Base-by-base conservation (phyloP, 805 yeast species). In the Candida stauntonica region DNA sequence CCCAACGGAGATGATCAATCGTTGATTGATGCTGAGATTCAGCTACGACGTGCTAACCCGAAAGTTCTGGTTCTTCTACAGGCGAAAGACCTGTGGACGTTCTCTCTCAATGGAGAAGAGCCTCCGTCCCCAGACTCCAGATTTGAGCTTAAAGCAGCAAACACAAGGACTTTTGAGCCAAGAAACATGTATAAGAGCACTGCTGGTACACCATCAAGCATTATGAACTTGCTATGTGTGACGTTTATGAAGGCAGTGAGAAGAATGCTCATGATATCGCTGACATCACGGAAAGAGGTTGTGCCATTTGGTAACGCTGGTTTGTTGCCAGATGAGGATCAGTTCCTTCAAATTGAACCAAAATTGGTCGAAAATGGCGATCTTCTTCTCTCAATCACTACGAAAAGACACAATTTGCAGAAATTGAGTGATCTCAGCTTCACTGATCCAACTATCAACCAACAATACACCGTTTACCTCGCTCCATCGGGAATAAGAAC, bases 401-500 rank as follows among this genome's bases (percentile, higher is more conserved):
- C 60, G 5, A 64, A 55, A 39, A 39, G 56, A 7, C 53, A 63
- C 19, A 54, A 50, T 2, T 45, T 75, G 24, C 43, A 57, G 0
- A 65, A 60, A 28, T 44, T 74, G 17, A 55, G 64, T 0, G 33
- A 45, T 5, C 29, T 50, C 2, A 13, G 37, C 5, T 13, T n/a
- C 14, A 11, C 55, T 2, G 43, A 45, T 19, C 31, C 19, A 5
- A 36, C 37, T 4, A 17, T 54, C 34, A 55, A 63, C 38, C 46
- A 48, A 16, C 54, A 54, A 7, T 61, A 61, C 50, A 75, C 72
- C 1, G 44, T 75, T 2, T 75, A 75, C 44, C 43, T 77, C 21
- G 73, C 73, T 14, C 82, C 82, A 1, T 71, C 79, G 8, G 81
- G 79, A 2, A 74, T 75, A 11, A 60, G 79, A 33, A 72, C 72